phyloP scores from a whole-genome alignment of 352 stramenopile genomes.

The Thalassiosira ordinaria region DNA sequence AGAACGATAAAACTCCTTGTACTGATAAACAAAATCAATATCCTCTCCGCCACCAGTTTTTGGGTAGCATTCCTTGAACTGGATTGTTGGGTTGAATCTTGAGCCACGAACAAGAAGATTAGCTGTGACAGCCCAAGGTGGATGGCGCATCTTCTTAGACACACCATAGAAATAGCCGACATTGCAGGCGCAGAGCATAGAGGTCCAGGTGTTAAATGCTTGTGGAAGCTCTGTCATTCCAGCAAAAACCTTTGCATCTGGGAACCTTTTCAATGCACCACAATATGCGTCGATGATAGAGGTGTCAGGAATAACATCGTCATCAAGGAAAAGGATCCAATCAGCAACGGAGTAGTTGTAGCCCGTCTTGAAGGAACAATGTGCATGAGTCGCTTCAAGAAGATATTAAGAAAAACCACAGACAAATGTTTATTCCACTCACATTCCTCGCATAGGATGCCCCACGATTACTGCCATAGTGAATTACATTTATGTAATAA shows the following conservation, averaged over 20 bases:
- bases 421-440: no score
- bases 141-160: conserved; percentile 22
- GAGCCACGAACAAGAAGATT: conserved; percentile 48
- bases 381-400: no score
- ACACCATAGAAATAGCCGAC: conserved; percentile 56
- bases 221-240: conserved; percentile 44
- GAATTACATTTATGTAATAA: conserved; percentile 58
- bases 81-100: conserved; percentile 30
- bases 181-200: conserved; percentile 43
- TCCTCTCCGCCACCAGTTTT: conserved; percentile 66
- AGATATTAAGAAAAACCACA: no score
- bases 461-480: conserved; percentile 54
- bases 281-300: conserved; percentile 55
- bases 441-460: conserved; percentile 58
- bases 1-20: conserved; percentile 27
- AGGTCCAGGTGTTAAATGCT: conserved; percentile 32
- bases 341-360: conserved; percentile 57
- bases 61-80: conserved; percentile 54
- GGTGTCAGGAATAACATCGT: conserved; percentile 58
- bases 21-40: conserved; percentile 60
- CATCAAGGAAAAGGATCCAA: conserved; percentile 62
- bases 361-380: no score
- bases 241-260: conserved; percentile 52
- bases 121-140: conserved; percentile 59
- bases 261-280: conserved; percentile 41